Evolutionary conservation across 75 land plant species (phyloP), one percentile per base, ranked within the genome.

Genomic region (Pinus taeda): DNA sequence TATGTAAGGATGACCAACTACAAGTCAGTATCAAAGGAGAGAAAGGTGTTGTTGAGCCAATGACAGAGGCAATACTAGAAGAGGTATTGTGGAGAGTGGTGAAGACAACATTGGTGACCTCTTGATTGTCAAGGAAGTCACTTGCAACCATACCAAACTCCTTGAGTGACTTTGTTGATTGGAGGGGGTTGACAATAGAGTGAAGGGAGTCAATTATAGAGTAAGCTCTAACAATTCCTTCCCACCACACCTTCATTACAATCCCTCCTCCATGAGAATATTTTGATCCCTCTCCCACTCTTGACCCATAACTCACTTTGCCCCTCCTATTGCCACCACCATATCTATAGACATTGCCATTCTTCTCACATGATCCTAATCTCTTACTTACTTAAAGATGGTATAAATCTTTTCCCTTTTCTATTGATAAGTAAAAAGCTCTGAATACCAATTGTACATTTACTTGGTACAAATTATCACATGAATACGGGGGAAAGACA

Each of bases 11-110:
- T 86, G 33, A 85, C 84, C 66, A 78, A 71, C 42, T 84, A 89
- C 39, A 88, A 77, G 11, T 78, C 81, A 15, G 80, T 26, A 22
- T 85, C 89, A 77, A 81, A 76, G 60, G 91, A 86, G 24, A 82
- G 94, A 78, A 81, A 91, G 11, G 99, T 93, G 21, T 95, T 98
- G 80, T 93, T 95, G 66, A 97, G 87, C 99, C 99, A 95, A 12
- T 87, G 98, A 76, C 99, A 97, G 72, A 97, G 90, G 42, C 85
- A 85, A 59, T 95, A 13, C 99, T 98, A n/a, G 99, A 87, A 22
- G 60, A 12, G 36, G 96, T 79, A 24, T 81, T 13, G 56, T 85
- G 75, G 67, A 93, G 84, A 56, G 81, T 70, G 78, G 85, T 39
- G 75, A 88, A 82, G 66, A 93, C 21, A 59, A 83, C 83, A 33